phyloP scores from a whole-genome alignment of 768 basidiomycete genomes.

The Suillus ampliporus region DNA sequence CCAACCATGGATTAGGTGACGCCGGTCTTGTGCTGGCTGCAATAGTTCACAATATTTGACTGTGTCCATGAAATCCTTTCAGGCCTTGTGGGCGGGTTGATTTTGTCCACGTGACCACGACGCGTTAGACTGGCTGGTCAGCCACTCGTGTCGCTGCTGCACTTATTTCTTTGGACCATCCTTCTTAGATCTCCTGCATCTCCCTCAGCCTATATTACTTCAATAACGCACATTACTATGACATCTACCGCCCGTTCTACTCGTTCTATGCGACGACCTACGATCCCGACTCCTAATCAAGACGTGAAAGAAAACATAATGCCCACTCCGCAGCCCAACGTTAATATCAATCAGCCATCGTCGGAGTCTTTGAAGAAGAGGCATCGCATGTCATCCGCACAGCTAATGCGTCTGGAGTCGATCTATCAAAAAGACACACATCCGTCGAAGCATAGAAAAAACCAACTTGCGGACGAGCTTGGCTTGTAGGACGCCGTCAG shows the following conservation, averaged over 20 bases:
- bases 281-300: conserved; percentile 8
- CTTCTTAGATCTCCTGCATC: not conserved
- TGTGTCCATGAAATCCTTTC: too few species aligned
- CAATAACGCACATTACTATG: conserved; percentile 25
- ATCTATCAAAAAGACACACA: conserved; percentile 35
- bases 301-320: conserved; percentile 23
- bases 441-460: conserved; percentile 36
- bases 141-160: conserved; percentile 19
- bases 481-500: conserved; percentile 30
- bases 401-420: conserved; percentile 34
- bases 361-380: conserved; percentile 27
- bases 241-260: conserved; percentile 30
- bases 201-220: conserved; percentile 25
- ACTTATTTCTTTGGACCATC: conserved; percentile 9
- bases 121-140: conserved; percentile 21
- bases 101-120: conserved; percentile 26
- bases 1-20: not conserved
- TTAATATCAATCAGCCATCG: conserved; percentile 4
- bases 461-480: conserved; percentile 32
- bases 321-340: not conserved
- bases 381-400: conserved; percentile 42
- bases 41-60: too few species aligned
- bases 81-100: not conserved
- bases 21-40: too few species aligned
- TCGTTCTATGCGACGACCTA: conserved; percentile 29